Percentiles rank a stretch among this genome's conserved stretches.
Conservation (phyloP, 2,329 filamentous ascomycete species). For the Anisogramma anomala region DNA sequence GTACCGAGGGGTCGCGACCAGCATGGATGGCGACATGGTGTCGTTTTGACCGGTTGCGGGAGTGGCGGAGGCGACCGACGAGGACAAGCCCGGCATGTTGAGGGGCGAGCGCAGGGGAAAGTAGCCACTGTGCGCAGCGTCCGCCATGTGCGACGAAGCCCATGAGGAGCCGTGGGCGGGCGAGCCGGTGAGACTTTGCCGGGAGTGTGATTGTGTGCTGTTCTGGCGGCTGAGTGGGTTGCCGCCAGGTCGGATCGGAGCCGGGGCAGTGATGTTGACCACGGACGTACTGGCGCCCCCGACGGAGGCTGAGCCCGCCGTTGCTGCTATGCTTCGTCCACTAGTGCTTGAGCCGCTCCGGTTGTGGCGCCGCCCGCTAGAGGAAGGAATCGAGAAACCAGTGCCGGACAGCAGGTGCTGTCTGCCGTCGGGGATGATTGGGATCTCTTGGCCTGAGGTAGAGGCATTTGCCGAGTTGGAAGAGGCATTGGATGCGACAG, state of each 20-base stretch:
- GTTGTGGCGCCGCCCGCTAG: conserved; percentile 39
- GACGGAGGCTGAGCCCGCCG: conserved; percentile 27
- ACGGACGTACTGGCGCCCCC: conserved; percentile 24
- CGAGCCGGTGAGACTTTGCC: conserved; percentile 39
- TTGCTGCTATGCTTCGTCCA: conserved; percentile 38
- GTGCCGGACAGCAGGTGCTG: conserved; percentile 43
- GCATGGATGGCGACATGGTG: conserved; percentile 40
- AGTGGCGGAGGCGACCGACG: conserved; percentile 29
- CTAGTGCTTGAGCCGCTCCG: conserved; percentile 48
- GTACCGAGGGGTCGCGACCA: conserved; percentile 47
- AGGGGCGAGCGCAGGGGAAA: conserved; percentile 21
- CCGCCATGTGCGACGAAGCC: conserved; percentile 32
- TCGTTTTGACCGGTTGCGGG: conserved; percentile 27
- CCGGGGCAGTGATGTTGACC: conserved; percentile 34
- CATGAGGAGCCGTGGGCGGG: conserved; percentile 36
- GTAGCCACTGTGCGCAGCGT: conserved; percentile 23
- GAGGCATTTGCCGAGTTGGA: conserved; percentile 46
- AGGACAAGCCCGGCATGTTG: conserved; percentile 21
- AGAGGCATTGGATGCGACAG: conserved; percentile 53
- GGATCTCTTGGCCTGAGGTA: conserved; percentile 34
- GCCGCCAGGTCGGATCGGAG: conserved; percentile 28
- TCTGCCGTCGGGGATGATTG: conserved; percentile 30
- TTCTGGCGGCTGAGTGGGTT: conserved; percentile 41
- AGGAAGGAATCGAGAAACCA: conserved; percentile 45
- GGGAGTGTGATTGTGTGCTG: conserved; percentile 36